A percentile compares a stretch with the other conserved stretches of the same genome.
phyloP scores from a whole-genome alignment of 2,329 filamentous ascomycete species.

The Fusarium sp. region DNA sequence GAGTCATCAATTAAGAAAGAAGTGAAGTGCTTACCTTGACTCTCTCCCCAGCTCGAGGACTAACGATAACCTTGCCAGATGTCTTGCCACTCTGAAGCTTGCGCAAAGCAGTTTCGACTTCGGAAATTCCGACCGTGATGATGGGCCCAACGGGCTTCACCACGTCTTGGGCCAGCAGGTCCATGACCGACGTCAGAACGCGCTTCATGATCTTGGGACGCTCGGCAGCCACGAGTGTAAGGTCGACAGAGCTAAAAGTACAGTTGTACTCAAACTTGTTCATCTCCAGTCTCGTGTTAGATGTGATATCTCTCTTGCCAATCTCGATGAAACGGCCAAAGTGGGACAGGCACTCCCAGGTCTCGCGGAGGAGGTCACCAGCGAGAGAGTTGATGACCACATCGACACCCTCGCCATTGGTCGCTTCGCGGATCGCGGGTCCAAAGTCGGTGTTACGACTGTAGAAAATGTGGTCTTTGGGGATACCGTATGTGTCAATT shows the following conservation, averaged over 20 bases:
- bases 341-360: background rate
- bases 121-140: background rate
- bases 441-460: constrained; percentile 42
- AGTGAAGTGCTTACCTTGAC: background rate
- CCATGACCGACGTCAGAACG: background rate
- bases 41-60: background rate
- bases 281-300: background rate
- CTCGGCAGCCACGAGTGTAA: background rate
- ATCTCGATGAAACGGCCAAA: background rate
- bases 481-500: constrained; percentile 42
- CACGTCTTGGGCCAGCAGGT: background rate
- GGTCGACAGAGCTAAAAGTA: background rate
- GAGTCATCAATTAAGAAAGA: background rate
- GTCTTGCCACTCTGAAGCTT: constrained; percentile 1
- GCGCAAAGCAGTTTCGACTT: background rate
- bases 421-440: constrained; percentile 28
- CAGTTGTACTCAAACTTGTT: background rate
- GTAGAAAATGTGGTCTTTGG: constrained; percentile 44
- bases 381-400: background rate
- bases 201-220: background rate
- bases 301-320: background rate
- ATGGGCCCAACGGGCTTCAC: background rate
- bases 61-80: background rate
- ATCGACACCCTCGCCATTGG: background rate
- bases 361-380: background rate